These are phyloP conservation scores for Coniochaeta sp. DNA, from an alignment of 2,329 filamentous ascomycete genomes.

Conservation along the genomic window DNA sequence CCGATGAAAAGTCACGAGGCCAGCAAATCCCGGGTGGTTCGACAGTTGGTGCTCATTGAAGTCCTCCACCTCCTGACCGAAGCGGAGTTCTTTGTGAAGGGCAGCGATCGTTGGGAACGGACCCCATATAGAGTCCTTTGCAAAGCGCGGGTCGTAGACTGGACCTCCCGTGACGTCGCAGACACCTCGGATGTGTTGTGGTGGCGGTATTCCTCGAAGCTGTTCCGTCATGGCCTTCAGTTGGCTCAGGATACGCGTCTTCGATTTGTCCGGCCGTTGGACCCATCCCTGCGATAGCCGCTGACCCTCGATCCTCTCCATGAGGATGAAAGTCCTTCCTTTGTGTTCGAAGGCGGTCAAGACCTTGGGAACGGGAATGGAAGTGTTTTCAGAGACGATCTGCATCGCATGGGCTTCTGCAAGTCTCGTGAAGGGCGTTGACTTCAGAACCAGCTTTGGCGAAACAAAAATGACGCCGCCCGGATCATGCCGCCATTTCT, in stretches of 20 bases:
- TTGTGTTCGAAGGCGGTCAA: conserved; percentile 30
- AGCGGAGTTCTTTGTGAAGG: conserved; percentile 14
- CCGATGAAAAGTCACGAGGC: conserved; percentile 14
- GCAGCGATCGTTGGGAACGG: conserved; percentile 19
- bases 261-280: conserved; percentile 11
- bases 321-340: conserved; percentile 32
- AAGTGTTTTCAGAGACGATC: conserved; percentile 31
- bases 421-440: conserved; percentile 20
- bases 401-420: conserved; percentile 31
- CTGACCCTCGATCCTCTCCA: conserved; percentile 27
- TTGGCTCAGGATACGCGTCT: conserved; percentile 13
- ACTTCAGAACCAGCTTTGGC: conserved; percentile 21
- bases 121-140: conserved; percentile 11
- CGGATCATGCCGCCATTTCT: not conserved
- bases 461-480: not conserved
- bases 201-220: conserved; percentile 9
- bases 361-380: conserved; percentile 35
- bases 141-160: conserved; percentile 17
- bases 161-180: conserved; percentile 14
- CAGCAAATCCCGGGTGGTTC: not conserved
- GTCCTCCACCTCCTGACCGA: not conserved
- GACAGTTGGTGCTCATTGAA: not conserved
- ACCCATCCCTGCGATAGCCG: conserved; percentile 9
- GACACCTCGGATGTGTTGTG: conserved; percentile 6
- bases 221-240: conserved; percentile 12